A percentile compares a stretch with the other conserved stretches of the same genome.
These are phyloP conservation scores for Sporothrix dimorphospora DNA, from an alignment of 2,329 filamentous ascomycete genomes.

Conservation along the genomic window DNA sequence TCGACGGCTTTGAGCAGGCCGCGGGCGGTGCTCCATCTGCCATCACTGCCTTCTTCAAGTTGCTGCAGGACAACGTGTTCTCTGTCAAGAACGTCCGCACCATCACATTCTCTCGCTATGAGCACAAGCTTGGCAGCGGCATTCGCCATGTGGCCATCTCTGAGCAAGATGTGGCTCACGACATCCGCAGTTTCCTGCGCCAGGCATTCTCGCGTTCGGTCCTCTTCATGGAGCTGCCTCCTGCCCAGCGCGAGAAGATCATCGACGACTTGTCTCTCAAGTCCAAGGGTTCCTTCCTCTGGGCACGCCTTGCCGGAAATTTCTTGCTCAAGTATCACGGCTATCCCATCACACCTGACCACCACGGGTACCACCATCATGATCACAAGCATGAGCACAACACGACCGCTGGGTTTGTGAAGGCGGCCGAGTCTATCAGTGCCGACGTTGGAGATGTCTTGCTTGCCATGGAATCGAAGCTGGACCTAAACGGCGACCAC, in stretches of 20 bases:
- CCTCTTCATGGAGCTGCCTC: constrained; percentile 35
- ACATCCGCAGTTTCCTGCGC: constrained; percentile 41
- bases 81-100: constrained; percentile 39
- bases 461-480: constrained; percentile 36
- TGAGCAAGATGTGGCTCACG: constrained; percentile 40
- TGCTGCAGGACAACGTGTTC: constrained; percentile 39
- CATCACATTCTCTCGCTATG: constrained; percentile 44
- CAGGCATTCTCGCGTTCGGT: constrained; percentile 36
- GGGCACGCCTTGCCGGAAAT: constrained; percentile 42
- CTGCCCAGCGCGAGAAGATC: constrained; percentile 35
- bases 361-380: constrained; percentile 24
- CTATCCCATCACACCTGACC: background rate
- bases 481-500: constrained; percentile 38
- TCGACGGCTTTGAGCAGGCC: constrained; percentile 46
- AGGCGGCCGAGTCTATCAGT: constrained; percentile 36
- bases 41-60: constrained; percentile 40
- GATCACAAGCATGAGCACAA: constrained; percentile 32
- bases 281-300: constrained; percentile 45
- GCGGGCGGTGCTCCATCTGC: constrained; percentile 33
- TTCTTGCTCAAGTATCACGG: constrained; percentile 37
- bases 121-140: constrained; percentile 40
- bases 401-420: constrained; percentile 32
- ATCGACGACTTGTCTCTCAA: constrained; percentile 40
- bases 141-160: constrained; percentile 42
- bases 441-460: constrained; percentile 37